Evolutionary conservation across 768 basidiomycete species (phyloP).

Genomic region (Boletus rubescentipes): DNA sequence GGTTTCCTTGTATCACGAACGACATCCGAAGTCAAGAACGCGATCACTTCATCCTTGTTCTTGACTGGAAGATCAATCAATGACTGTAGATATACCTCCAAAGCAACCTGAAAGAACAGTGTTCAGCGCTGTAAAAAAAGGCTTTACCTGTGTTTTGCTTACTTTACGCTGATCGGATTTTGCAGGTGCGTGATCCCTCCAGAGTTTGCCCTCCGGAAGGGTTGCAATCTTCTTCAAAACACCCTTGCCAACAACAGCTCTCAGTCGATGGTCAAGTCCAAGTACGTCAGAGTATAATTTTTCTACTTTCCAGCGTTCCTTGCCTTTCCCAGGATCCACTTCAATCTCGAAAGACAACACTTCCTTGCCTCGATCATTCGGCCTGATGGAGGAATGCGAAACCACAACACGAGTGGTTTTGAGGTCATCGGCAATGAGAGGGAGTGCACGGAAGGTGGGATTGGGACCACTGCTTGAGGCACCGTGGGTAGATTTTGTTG

Average conservation of each 20-base stretch:
- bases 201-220: constrained; percentile 89
- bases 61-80: constrained; percentile 80
- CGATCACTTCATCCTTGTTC: constrained; percentile 86
- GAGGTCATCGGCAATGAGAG: constrained; percentile 69
- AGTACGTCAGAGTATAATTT: constrained; percentile 94
- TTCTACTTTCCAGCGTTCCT: constrained; percentile 80
- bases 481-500: constrained; percentile 18
- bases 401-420: constrained; percentile 69
- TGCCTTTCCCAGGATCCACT: constrained; percentile 69
- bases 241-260: constrained; percentile 54
- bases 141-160: constrained; percentile 22
- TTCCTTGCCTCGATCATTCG: constrained; percentile 91
- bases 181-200: constrained; percentile 96
- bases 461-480: constrained; percentile 26
- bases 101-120: constrained; percentile 48
- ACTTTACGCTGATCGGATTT: constrained; percentile 97
- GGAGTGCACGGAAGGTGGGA: constrained; percentile 68
- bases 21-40: constrained; percentile 90
- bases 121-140: constrained; percentile 6
- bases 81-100: constrained; percentile 86
- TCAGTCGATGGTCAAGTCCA: constrained; percentile 79
- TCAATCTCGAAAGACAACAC: constrained; percentile 84
- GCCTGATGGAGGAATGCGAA: constrained; percentile 77
- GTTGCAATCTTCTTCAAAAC: constrained; percentile 74
- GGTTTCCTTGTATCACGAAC: constrained; percentile 74